A percentile compares a stretch with the other conserved stretches of the same genome.
Conservation (phyloP, 176 grass and related monocot species). For the Melocanna baccifera region DNA sequence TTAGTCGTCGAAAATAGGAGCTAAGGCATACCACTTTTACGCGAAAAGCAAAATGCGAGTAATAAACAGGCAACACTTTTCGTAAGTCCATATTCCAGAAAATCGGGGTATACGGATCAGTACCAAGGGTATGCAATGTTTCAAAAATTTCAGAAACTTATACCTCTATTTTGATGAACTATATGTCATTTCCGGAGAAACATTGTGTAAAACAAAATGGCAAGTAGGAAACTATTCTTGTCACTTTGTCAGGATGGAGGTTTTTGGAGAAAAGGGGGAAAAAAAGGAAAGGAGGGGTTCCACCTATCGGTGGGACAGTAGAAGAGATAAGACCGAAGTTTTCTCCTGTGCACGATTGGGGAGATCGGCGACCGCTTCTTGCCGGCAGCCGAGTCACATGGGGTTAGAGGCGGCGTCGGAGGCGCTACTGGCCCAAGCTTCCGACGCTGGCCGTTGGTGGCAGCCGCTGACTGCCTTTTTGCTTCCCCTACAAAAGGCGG, state of each 20-base stretch:
- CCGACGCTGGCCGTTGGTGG: too few relatives aligned
- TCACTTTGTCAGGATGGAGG: not conserved
- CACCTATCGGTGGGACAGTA: too few relatives aligned
- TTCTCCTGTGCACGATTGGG: too few relatives aligned
- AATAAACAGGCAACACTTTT: not conserved
- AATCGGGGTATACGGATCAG: not conserved
- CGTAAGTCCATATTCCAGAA: not conserved
- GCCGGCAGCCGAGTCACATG: too few relatives aligned
- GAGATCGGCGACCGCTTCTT: too few relatives aligned
- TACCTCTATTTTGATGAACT: not conserved
- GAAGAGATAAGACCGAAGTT: too few relatives aligned
- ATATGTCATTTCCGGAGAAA: not conserved
- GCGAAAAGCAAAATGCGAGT: not conserved
- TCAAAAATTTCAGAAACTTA: not conserved
- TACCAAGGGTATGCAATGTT: not conserved
- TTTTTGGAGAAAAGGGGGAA: too few relatives aligned
- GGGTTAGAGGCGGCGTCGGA: too few relatives aligned
- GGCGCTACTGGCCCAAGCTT: too few relatives aligned
- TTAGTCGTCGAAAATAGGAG: not conserved
- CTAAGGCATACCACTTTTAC: not conserved
- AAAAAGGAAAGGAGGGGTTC: too few relatives aligned
- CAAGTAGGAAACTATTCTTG: not conserved
- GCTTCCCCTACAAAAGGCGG: too few relatives aligned
- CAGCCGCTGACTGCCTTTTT: too few relatives aligned
- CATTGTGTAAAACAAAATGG: not conserved